Evolutionary conservation across 306 rosid genomes (phyloP).

Genomic region (Prunus davidiana): DNA sequence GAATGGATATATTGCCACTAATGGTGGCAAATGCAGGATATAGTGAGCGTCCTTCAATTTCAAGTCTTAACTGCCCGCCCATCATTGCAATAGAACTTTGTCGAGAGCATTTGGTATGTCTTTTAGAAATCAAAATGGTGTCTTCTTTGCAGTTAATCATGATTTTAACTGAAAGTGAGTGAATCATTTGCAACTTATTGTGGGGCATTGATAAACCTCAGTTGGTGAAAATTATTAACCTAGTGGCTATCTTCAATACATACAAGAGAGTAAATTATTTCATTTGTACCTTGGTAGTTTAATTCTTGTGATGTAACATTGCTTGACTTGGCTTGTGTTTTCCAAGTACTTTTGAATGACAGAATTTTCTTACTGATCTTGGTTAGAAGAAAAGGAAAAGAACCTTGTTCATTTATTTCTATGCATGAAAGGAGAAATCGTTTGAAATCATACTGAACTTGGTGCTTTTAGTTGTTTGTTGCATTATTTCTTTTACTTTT

Average conservation of each 20-base stretch:
- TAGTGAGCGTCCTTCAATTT: conserved; percentile 35
- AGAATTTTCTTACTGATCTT: not conserved
- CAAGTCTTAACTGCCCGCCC: conserved; percentile 47
- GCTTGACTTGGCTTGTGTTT: not conserved
- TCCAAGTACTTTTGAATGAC: not conserved
- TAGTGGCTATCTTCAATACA: not conserved
- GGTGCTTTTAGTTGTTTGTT: not conserved
- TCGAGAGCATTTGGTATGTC: conserved; percentile 46
- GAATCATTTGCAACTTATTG: not conserved
- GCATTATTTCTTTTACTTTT: not conserved
- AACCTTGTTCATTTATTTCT: not conserved
- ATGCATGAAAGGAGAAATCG: not conserved
- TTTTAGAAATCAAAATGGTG: not conserved
- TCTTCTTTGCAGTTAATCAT: not conserved
- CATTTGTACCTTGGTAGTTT: not conserved
- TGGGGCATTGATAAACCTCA: conserved; percentile 1
- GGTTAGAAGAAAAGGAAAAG: not conserved
- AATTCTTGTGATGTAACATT: not conserved
- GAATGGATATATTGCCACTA: conserved; percentile 35
- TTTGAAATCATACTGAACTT: not conserved
- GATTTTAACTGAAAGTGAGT: not conserved
- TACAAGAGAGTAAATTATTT: not conserved
- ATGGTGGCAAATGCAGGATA: conserved; percentile 44
- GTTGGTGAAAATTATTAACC: not conserved
- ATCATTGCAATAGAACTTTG: conserved; percentile 41